Conservation (phyloP, 1,284 basidiomycete species). For the Ganoderma sp. region DNA sequence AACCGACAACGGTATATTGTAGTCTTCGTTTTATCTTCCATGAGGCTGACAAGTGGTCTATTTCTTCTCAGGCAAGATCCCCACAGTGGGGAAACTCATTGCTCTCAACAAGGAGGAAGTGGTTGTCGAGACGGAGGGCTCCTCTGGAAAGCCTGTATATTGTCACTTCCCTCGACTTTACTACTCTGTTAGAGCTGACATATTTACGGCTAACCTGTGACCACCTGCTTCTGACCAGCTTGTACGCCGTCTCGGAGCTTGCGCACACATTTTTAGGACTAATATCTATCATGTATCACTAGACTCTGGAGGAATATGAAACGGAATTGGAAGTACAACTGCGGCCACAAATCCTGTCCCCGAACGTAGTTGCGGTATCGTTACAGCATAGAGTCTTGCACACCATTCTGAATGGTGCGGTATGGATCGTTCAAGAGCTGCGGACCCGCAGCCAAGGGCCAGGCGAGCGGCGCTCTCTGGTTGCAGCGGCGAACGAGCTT, state of each 20-base stretch:
- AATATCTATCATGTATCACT: too few relatives aligned
- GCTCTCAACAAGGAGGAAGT: constrained; percentile 55
- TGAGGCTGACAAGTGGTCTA: not conserved
- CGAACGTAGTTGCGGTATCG: too few relatives aligned
- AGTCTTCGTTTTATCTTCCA: not conserved
- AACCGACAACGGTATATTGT: constrained; percentile 54
- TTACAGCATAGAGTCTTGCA: too few relatives aligned
- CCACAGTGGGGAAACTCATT: constrained; percentile 56
- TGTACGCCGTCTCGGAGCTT: not conserved
- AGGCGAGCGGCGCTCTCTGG: too few relatives aligned
- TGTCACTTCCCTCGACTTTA: constrained; percentile 57
- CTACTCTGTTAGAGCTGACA: constrained; percentile 31
- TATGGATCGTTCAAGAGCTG: too few relatives aligned
- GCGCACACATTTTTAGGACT: not conserved
- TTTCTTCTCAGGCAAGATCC: constrained; percentile 45
- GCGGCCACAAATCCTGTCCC: too few relatives aligned
- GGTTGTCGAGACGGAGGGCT: constrained; percentile 52
- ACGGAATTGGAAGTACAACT: too few relatives aligned
- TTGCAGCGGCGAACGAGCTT: not conserved
- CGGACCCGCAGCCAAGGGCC: too few relatives aligned
- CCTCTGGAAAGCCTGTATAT: constrained; percentile 44
- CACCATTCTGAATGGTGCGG: too few relatives aligned
- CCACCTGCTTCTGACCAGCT: not conserved
- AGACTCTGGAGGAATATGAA: too few relatives aligned
- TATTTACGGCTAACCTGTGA: constrained; percentile 22